Percentiles rank a stretch among this genome's conserved stretches.
Conservation (phyloP, 176 grass and related monocot genomes). For the Tillandsia fasciculata region DNA sequence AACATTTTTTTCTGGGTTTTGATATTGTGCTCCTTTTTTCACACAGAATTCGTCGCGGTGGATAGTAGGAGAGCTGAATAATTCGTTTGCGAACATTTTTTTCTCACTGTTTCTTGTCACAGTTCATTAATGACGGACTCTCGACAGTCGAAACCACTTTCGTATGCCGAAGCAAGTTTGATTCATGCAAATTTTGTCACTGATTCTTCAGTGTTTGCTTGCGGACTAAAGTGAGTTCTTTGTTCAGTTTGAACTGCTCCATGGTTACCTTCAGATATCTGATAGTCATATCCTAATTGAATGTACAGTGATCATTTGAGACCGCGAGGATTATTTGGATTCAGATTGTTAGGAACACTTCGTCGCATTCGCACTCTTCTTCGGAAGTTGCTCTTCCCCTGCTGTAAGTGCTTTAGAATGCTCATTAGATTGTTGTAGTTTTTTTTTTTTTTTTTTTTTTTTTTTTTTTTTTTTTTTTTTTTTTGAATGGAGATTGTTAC, state of each 20-base stretch:
- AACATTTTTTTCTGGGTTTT: neutral
- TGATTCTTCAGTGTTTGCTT: slow-evolving; percentile 27
- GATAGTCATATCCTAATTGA: slow-evolving; percentile 35
- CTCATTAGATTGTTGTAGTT: neutral
- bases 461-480: neutral
- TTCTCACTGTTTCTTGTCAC: slow-evolving; percentile 34
- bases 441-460: neutral
- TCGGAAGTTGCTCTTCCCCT: slow-evolving; percentile 87
- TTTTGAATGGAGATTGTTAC: neutral
- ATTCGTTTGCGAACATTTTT: neutral
- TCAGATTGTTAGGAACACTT: slow-evolving; percentile 87
- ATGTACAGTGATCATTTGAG: slow-evolving; percentile 27
- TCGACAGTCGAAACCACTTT: slow-evolving; percentile 62
- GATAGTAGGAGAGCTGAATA: neutral
- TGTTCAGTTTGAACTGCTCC: neutral
- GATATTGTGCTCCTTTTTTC: neutral
- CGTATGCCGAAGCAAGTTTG: slow-evolving; percentile 47
- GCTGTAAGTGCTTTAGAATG: slow-evolving; percentile 38
- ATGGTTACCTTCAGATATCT: neutral
- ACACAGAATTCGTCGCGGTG: neutral
- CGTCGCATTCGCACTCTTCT: slow-evolving; percentile 82
- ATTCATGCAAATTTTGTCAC: slow-evolving; percentile 35
- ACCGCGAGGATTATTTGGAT: slow-evolving; percentile 36
- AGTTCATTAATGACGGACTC: slow-evolving; percentile 44
- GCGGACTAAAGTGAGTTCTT: slow-evolving; percentile 63